Evolutionary conservation across 352 stramenopile genomes (phyloP).

Genomic region (Phytophthora quininea): DNA sequence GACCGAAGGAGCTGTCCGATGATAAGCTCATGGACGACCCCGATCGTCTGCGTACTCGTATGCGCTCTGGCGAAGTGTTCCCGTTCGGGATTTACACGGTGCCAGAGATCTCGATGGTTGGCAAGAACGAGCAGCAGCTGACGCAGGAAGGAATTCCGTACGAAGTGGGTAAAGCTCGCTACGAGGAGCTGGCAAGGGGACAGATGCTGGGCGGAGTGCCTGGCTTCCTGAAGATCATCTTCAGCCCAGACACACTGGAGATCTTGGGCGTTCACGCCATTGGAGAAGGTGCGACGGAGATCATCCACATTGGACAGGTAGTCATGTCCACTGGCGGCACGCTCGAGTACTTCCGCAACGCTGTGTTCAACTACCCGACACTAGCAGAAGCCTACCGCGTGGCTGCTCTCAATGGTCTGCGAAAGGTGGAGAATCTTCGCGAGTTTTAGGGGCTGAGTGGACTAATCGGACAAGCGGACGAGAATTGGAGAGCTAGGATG

Average conservation of each 20-base stretch:
- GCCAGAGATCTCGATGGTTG: conserved; percentile 90
- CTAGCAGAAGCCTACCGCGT: conserved; percentile 89
- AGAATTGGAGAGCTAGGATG: not conserved
- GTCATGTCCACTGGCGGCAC: conserved; percentile 86
- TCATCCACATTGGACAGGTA: conserved; percentile 91
- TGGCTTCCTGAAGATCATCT: conserved; percentile 88
- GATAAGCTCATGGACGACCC: conserved; percentile 67
- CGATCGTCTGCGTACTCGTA: conserved; percentile 73
- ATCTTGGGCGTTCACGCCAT: conserved; percentile 86
- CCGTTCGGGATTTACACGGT: conserved; percentile 91
- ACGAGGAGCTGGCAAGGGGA: conserved; percentile 85
- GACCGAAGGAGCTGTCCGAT: conserved; percentile 50
- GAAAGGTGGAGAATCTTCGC: conserved; percentile 68
- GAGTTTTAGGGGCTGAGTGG: conserved; percentile 39
- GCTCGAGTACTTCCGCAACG: conserved; percentile 90
- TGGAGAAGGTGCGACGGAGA: conserved; percentile 87
- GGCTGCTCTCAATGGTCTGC: conserved; percentile 75
- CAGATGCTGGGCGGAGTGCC: conserved; percentile 85
- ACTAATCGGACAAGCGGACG: too few relatives aligned
- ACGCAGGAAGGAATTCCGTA: conserved; percentile 78
- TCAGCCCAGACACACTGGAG: conserved; percentile 76
- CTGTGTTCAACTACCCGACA: conserved; percentile 93
- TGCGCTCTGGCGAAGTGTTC: conserved; percentile 88
- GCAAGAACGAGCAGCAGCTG: conserved; percentile 89
- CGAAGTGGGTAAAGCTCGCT: conserved; percentile 79